Percentiles rank a stretch among this genome's conserved stretches.
Conservation (phyloP, 306 rosid species). For the Crataegus laevigata region DNA sequence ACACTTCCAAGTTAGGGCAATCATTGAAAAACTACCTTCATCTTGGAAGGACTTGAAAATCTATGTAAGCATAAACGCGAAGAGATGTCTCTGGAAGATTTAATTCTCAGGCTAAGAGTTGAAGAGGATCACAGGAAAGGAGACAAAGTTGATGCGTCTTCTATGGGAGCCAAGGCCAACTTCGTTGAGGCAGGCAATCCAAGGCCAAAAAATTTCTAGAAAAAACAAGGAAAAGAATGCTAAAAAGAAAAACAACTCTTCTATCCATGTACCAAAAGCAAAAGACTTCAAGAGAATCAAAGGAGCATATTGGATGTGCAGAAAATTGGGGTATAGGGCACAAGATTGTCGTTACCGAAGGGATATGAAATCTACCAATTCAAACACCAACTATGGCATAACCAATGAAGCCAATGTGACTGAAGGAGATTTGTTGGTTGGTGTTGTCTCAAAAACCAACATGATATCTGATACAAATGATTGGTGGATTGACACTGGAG, state of each 20-base stretch:
- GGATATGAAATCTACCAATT: neutral
- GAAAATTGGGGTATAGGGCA: neutral
- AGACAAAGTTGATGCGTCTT: neutral
- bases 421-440: too few species aligned
- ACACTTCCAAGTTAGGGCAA: neutral
- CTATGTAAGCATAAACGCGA: too few species aligned
- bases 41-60: neutral
- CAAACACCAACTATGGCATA: neutral
- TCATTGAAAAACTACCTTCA: neutral
- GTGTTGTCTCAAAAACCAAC: too few species aligned
- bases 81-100: neutral
- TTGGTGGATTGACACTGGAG: too few species aligned
- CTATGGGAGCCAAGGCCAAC: neutral
- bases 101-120: neutral
- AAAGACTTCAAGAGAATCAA: neutral
- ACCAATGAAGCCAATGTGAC: neutral
- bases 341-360: neutral
- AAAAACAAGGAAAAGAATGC: neutral
- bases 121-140: neutral
- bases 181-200: neutral
- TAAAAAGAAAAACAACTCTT: too few species aligned
- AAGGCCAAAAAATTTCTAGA: too few species aligned
- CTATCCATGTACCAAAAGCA: neutral
- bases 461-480: too few species aligned
- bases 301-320: neutral